Evolutionary conservation across 495 filamentous ascomycete species (phyloP).

Genomic region (Neurospora tetrasperma): DNA sequence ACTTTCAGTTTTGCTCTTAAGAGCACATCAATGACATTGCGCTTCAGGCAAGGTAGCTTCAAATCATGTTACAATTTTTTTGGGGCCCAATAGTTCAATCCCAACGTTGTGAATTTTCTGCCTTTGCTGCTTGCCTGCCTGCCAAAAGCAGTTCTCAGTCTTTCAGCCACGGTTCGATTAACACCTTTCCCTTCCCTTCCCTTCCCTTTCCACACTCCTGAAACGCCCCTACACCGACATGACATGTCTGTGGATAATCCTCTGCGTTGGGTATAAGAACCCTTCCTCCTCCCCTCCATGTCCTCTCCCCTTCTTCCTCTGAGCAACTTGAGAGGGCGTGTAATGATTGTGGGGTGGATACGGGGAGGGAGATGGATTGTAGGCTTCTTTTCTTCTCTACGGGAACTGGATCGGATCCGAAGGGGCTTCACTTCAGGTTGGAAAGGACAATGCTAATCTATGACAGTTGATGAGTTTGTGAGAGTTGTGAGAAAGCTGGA

Average conservation of each 20-base stretch:
- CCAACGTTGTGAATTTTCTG: background rate
- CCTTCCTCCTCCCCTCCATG: no score
- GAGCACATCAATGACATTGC: background rate
- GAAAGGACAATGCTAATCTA: background rate
- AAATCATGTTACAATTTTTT: background rate
- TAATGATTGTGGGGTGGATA: slow-evolving; percentile 5
- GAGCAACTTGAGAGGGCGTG: slow-evolving; percentile 6
- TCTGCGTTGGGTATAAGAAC: no score
- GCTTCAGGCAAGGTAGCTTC: background rate
- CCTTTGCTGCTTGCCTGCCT: background rate
- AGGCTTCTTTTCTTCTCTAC: background rate
- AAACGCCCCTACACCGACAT: background rate
- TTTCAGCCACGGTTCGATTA: background rate
- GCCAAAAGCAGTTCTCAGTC: background rate
- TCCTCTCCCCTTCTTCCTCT: no score
- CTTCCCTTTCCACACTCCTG: background rate
- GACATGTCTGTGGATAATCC: background rate
- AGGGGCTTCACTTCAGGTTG: no score
- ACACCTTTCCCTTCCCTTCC: background rate
- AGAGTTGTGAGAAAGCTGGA: slow-evolving; percentile 4
- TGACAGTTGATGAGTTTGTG: slow-evolving; percentile 7
- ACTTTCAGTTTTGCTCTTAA: no score
- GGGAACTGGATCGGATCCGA: no score
- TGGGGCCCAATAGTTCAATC: background rate
- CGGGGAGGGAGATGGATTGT: slow-evolving; percentile 13